Conservation (phyloP, 495 filamentous ascomycete species). For the Beverwykella pulmonaria region DNA sequence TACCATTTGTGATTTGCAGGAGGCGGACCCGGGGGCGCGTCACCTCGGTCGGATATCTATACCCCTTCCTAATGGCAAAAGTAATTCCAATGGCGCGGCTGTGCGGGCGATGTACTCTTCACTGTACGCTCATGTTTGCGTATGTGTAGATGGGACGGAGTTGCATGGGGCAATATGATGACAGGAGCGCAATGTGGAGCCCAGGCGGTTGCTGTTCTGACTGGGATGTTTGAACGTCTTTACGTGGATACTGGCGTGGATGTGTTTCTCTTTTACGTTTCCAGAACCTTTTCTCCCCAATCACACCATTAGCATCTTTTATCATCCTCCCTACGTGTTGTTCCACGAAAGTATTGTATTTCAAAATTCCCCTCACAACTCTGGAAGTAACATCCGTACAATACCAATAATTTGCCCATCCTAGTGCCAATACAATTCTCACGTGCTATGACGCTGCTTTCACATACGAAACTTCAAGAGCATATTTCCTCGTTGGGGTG, state of each 20-base stretch:
- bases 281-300: neutral
- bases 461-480: no score
- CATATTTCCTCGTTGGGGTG: neutral
- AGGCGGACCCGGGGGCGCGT: constrained; percentile 15
- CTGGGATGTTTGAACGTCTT: constrained; percentile 15
- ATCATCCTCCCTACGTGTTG: constrained; percentile 7
- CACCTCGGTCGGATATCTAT: constrained; percentile 34
- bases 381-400: constrained; percentile 6
- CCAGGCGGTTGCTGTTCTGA: neutral
- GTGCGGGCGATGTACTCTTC: constrained; percentile 8
- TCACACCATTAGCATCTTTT: constrained; percentile 2
- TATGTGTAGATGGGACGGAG: constrained; percentile 9
- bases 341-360: constrained; percentile 25
- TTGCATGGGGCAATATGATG: constrained; percentile 26
- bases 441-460: no score
- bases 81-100: constrained; percentile 22
- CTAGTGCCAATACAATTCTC: no score
- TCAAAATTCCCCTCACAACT: constrained; percentile 12
- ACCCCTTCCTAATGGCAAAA: constrained; percentile 39
- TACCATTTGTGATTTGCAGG: constrained; percentile 22
- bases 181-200: constrained; percentile 24
- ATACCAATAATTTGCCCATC: constrained; percentile 9
- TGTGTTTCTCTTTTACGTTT: constrained; percentile 16
- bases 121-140: constrained; percentile 16
- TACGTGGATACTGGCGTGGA: constrained; percentile 31